A percentile compares a stretch with the other conserved stretches of the same genome.
Evolutionary conservation across 2,329 filamentous ascomycete genomes (phyloP).

Genomic region (Fusarium fujikuroi): DNA sequence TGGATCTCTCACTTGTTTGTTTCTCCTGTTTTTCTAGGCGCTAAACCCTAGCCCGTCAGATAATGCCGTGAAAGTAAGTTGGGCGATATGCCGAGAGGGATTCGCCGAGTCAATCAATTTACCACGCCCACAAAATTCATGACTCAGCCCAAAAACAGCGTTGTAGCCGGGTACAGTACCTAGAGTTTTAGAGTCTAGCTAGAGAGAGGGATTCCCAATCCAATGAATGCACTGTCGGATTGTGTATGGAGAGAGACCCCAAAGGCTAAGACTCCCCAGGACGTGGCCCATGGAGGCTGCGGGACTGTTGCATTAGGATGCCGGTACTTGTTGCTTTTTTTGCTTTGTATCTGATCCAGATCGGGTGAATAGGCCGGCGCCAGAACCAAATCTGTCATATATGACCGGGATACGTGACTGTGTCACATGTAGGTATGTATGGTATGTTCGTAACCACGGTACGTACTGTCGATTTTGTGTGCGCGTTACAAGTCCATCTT

Average conservation of each 20-base stretch:
- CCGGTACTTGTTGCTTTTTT: conserved; percentile 36
- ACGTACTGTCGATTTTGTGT: neutral
- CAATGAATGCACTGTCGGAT: conserved; percentile 3
- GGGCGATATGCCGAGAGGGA: conserved; percentile 21
- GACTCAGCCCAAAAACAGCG: conserved; percentile 8
- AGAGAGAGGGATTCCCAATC: neutral
- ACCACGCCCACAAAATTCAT: conserved; percentile 1
- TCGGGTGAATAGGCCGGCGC: conserved; percentile 34
- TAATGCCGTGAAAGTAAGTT: conserved; percentile 30
- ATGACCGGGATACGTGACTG: conserved; percentile 11
- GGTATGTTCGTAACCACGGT: neutral
- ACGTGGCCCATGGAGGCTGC: conserved; percentile 4
- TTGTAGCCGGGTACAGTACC: conserved; percentile 22
- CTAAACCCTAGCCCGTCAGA: conserved; percentile 13
- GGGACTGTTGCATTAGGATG: conserved; percentile 34
- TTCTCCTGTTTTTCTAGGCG: neutral
- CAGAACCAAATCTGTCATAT: conserved; percentile 24
- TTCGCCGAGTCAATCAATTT: conserved; percentile 30
- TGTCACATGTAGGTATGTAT: conserved; percentile 20
- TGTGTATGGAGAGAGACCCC: neutral
- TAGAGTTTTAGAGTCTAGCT: neutral
- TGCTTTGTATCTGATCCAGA: conserved; percentile 39
- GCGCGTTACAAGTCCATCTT: neutral
- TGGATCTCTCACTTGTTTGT: conserved; percentile 15
- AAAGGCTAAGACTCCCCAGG: neutral